These are phyloP conservation scores for Hyaloperonospora brassicae DNA, from an alignment of 352 stramenopile species.

Conservation along the genomic window DNA sequence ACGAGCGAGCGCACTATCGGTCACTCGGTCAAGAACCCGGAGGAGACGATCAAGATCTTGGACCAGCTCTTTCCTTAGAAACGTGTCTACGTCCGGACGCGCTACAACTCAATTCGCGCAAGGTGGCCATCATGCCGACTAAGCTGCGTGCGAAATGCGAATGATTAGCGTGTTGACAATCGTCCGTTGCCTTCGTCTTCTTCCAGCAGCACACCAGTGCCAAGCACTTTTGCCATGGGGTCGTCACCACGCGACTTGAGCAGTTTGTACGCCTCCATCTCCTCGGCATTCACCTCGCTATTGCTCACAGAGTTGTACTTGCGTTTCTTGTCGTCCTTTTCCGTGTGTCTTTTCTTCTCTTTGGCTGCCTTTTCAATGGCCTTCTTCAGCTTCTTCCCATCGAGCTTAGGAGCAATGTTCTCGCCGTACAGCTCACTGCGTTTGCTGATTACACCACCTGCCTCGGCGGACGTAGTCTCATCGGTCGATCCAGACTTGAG, in stretches of 20 bases:
- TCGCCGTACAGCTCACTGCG: constrained; percentile 88
- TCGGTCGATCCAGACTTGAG: constrained; percentile 12
- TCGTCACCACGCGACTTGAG: constrained; percentile 84
- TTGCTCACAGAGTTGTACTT: constrained; percentile 92
- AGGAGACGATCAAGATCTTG: constrained; percentile 96
- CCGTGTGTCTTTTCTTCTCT: constrained; percentile 40
- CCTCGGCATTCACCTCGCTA: constrained; percentile 89
- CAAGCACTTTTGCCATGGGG: constrained; percentile 91
- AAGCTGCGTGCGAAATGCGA: constrained; percentile 21
- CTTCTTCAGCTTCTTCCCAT: constrained; percentile 82
- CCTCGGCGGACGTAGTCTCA: constrained; percentile 7
- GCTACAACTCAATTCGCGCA: constrained; percentile 11
- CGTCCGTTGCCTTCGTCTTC: constrained; percentile 22
- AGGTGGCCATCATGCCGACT: constrained; percentile 22
- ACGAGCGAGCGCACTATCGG: constrained; percentile 93
- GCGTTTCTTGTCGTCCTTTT: constrained; percentile 79
- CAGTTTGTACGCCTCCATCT: constrained; percentile 95
- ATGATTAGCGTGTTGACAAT: constrained; percentile 20
- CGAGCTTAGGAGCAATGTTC: constrained; percentile 60
- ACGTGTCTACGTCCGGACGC: constrained; percentile 10
- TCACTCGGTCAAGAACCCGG: constrained; percentile 92
- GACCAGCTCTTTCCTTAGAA: constrained; percentile 92
- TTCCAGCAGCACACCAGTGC: constrained; percentile 42
- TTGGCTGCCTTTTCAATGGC: constrained; percentile 71
- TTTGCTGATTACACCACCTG: constrained; percentile 35